A percentile compares a stretch with the other conserved stretches of the same genome.
Conservation (phyloP, 2,329 filamentous ascomycete genomes). For the Clathrospora elynae region DNA sequence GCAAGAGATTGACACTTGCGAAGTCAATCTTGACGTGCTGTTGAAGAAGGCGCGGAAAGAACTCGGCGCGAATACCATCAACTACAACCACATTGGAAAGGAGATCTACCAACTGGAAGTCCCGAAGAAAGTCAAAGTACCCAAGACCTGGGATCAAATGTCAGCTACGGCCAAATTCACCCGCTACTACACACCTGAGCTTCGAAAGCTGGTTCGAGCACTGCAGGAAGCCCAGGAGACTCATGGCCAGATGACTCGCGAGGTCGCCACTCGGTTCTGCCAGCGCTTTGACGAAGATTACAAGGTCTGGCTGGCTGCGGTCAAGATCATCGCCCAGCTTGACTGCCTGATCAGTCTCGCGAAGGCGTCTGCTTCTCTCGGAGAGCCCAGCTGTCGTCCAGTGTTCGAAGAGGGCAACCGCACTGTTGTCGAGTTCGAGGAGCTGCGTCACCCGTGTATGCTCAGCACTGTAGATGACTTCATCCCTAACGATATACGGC, state of each 20-base stretch:
- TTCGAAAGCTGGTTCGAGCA: slow-evolving; percentile 80
- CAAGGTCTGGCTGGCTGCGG: slow-evolving; percentile 81
- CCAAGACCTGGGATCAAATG: slow-evolving; percentile 92
- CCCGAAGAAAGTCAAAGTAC: slow-evolving; percentile 83
- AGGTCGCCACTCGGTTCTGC: slow-evolving; percentile 82
- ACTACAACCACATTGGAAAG: slow-evolving; percentile 78
- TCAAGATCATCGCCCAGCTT: slow-evolving; percentile 86
- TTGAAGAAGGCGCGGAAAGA: slow-evolving; percentile 73
- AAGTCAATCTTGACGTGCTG: slow-evolving; percentile 71
- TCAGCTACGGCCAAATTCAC: slow-evolving; percentile 89
- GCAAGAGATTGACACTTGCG: slow-evolving; percentile 74
- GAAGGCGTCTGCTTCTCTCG: slow-evolving; percentile 81
- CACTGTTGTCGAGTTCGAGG: slow-evolving; percentile 87
- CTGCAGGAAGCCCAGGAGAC: slow-evolving; percentile 94
- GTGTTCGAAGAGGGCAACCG: slow-evolving; percentile 84
- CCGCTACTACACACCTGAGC: slow-evolving; percentile 88
- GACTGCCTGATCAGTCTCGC: slow-evolving; percentile 94
- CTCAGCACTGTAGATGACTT: slow-evolving; percentile 87
- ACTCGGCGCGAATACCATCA: slow-evolving; percentile 69
- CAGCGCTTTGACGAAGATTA: slow-evolving; percentile 88
- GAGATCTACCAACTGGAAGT: slow-evolving; percentile 96
- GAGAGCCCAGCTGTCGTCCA: slow-evolving; percentile 86
- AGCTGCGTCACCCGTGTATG: slow-evolving; percentile 95
- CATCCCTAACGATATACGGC: slow-evolving; percentile 89
- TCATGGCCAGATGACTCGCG: slow-evolving; percentile 87